Base-by-base conservation (phyloP, 2,329 filamentous ascomycete genomes). In the Pezicula radicicola region DNA sequence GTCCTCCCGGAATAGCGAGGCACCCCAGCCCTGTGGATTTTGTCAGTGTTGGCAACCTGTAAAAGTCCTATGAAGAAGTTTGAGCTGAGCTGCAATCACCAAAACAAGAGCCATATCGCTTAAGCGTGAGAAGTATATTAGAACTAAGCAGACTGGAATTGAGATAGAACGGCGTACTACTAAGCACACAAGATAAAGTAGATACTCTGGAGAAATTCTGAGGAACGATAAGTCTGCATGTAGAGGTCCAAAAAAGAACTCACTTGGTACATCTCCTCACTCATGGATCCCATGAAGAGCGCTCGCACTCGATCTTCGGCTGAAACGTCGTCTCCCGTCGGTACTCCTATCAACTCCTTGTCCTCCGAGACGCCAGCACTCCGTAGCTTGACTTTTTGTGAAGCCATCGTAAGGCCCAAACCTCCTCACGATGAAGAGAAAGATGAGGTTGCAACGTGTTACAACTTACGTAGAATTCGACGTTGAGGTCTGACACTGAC, bases 21-120 rank as follows among this genome's bases (percentile, higher is more conserved):
- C 30, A 9, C 60, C 63, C 64, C 64, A 66, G 30, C 61, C 62
- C 63, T 66, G 41, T 16, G 33, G 16, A 13, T 40, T 25, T 25
- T 48, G 44, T 53, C 44, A 49, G 28, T 48, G 4, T 13, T 7
- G 33, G 43, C 43, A 33, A 9, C 4, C 37, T 21, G 46, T 39
- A 51, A 40, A 51, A 48, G 27, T 33, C 25, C 10, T 42, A 53
- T 30, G 18, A 42, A 30, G 27, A 19, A 54, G 52, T 36, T 27
- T 41, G 21, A 37, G 41, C 27, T 40, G 25, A 37, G 41, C 27
- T 40, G 25, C 18, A 12, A n/a, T n/a, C 16, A 48, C 47, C 27
- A n/a, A 3, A 16, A 30, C n/a, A 18, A 33, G 13, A 27, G 30
- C 30, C 9, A 33, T 6, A 5, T 33, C 30, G 30, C 9, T 33